Base-by-base conservation (phyloP, 73 alveolate genomes). In the Tetrahymena borealis region DNA sequence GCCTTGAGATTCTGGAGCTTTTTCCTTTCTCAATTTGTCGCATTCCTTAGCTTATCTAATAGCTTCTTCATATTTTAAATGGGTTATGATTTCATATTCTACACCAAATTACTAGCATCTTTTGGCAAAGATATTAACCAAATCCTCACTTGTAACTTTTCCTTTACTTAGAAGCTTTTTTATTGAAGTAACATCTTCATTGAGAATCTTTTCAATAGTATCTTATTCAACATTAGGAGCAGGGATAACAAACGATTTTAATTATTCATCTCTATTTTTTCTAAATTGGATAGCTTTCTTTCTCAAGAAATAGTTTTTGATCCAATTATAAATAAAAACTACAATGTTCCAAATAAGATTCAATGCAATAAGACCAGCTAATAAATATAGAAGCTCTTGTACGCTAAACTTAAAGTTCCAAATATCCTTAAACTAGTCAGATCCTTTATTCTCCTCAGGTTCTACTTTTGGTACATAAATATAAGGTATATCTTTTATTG, bases 31-130 rank as follows among this genome's bases (percentile, higher is more conserved):
- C 12, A 60, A 40, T 39, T 93, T 24, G 91, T 93, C 95, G 40
- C 91, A 85, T 7, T 24, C 90, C 95, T 39, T 90, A 18, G 95
- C 95, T 33, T 93, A 32, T 41, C 38, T 78, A 20, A 85, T 79
- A 4, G 95, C 95, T n/a, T 93, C 93, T 38, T 32, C 35, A 85
- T 79, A 93, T 32, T 85, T 79, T 4, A 93, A 38, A 37, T 93
- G 93, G 11, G 95, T 85, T 38, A 93, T 78, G 0, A 79, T 79
- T 31, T 92, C 90, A 7, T 78, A 91, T 0, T 78, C 35, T 78
- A 60, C 43, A 37, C 85, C 91, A 36, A 92, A 40, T 1, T 92
- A 78, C 18, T 78, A 24, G 42, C 78, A 78, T 92, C 95, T 78
- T 28, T 92, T 91, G 11, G 90, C 90, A 38, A 92, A 92, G 36